Evolutionary conservation across 1,139 yeast species (phyloP), one percentile per base, ranked within the genome.

Genomic region (Chernovozyma aurita): DNA sequence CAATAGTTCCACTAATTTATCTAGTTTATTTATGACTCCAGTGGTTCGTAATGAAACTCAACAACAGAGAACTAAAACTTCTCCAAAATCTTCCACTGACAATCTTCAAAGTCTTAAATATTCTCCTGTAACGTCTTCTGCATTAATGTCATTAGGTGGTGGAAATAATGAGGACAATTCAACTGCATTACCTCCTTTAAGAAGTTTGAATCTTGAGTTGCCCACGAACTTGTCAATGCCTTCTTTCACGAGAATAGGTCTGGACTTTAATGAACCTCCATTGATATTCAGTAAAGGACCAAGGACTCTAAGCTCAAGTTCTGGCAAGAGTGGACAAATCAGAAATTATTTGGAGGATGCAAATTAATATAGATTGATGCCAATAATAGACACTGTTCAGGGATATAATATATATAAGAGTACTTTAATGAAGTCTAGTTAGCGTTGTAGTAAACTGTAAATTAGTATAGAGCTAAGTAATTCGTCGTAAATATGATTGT

Each of bases 141-240:
- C 25, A 3, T 4, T 24, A 18, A 14, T 22, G 4, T 13, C 30
- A 4, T 9, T 16, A 11, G 11, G 21, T 13, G 20, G 21, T 9
- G 24, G 11, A 5, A n/a, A 12, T n/a, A 25, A 13, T 20, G 31
- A 35, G 4, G 37, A 30, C n/a, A 13, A 18, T n/a, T 28, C 41
- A 13, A 36, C 26, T 14, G 48, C 57, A 5, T 55, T 73, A 32
- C 80, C 80, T 1, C 72, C 79, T 11, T 53, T 75, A 35, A 57
- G 78, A 44, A 71, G 78, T 37, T 60, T 74, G 46, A 70, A 71
- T 38, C 57, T 74, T 42, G 76, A 69, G 37, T 61, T 73, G 44
- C 78, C 78, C 7, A 55, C 63, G 11, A 66, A 65, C 36, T 49
- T 65, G 30, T 50, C 63, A 4, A 58, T 59, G 53, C 49, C 57